phyloP scores from a whole-genome alignment of 1,284 basidiomycete species.

The Ceratobasidium sp. region DNA sequence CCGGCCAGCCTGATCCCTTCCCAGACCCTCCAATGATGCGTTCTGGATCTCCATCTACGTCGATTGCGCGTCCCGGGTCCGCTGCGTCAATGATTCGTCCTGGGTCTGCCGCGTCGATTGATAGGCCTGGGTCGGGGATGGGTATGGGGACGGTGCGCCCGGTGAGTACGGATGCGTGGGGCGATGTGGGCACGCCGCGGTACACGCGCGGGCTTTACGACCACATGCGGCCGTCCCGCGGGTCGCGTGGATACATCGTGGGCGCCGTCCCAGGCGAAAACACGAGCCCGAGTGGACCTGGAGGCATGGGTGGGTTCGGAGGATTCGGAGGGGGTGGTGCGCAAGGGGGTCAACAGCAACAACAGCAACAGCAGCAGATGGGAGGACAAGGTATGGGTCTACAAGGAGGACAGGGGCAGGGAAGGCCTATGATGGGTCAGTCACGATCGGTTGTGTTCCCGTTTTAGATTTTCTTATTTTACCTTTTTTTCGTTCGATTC shows the following conservation, averaged over 20 bases:
- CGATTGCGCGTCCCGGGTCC: slow-evolving; percentile 8
- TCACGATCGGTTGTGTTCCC: background rate
- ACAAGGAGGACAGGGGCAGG: slow-evolving; percentile 37
- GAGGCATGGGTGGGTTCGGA: slow-evolving; percentile 6
- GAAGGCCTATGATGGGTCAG: slow-evolving; percentile 30
- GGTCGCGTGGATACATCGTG: slow-evolving; percentile 39
- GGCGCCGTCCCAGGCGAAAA: slow-evolving; percentile 13
- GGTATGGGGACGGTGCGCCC: slow-evolving; percentile 28
- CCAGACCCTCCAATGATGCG: slow-evolving; percentile 15
- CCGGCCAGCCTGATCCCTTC: slow-evolving; percentile 46
- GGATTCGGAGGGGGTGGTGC: background rate
- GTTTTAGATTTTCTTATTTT: background rate
- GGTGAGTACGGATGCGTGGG: slow-evolving; percentile 32
- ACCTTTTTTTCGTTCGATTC: background rate
- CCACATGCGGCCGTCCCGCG: slow-evolving; percentile 32
- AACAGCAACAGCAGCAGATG: background rate
- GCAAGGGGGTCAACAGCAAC: background rate
- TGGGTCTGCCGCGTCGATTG: slow-evolving; percentile 16
- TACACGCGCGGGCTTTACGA: slow-evolving; percentile 38
- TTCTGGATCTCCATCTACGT: slow-evolving; percentile 1
- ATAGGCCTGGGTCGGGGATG: slow-evolving; percentile 34
- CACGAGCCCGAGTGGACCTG: background rate
- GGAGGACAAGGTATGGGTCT: slow-evolving; percentile 17
- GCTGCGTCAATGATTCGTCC: slow-evolving; percentile 24
- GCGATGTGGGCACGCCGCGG: slow-evolving; percentile 33